Percentiles rank a stretch among this genome's conserved stretches.
Evolutionary conservation across 2,329 filamentous ascomycete species (phyloP).

Genomic region (Plenodomus tracheiphilus): DNA sequence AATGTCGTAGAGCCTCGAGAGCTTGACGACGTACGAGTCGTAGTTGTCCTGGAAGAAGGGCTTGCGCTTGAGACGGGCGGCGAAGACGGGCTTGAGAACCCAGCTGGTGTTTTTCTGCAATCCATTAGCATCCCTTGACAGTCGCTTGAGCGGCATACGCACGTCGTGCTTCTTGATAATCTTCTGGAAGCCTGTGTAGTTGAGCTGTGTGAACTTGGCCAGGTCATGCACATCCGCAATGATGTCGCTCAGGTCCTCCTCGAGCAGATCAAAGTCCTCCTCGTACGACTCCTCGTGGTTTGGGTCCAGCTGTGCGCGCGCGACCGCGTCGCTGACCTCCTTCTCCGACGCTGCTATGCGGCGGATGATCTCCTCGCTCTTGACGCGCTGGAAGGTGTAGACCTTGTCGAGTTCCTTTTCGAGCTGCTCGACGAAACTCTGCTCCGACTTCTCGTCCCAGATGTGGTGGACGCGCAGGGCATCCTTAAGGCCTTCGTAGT

Average conservation of each 20-base stretch:
- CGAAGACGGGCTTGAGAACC: slow-evolving; percentile 95
- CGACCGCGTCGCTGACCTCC: slow-evolving; percentile 87
- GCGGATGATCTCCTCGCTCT: slow-evolving; percentile 92
- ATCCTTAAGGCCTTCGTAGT: slow-evolving; percentile 90
- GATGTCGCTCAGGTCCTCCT: slow-evolving; percentile 94
- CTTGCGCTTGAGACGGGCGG: slow-evolving; percentile 88
- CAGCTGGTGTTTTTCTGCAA: slow-evolving; percentile 86
- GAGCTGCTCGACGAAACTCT: slow-evolving; percentile 80
- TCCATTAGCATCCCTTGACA: slow-evolving; percentile 17
- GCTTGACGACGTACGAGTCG: slow-evolving; percentile 90
- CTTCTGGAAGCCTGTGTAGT: slow-evolving; percentile 99
- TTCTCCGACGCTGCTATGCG: slow-evolving; percentile 85
- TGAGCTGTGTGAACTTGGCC: slow-evolving; percentile 96
- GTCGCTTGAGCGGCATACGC: slow-evolving; percentile 35
- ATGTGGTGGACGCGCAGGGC: slow-evolving; percentile 76
- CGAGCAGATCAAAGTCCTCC: slow-evolving; percentile 90
- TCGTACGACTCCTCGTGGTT: slow-evolving; percentile 63
- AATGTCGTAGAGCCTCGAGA: slow-evolving; percentile 93
- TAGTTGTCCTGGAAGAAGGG: slow-evolving; percentile 99
- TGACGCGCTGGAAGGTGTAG: slow-evolving; percentile 95
- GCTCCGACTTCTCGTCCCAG: slow-evolving; percentile 93
- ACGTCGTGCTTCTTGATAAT: slow-evolving; percentile 99
- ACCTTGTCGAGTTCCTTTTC: slow-evolving; percentile 96
- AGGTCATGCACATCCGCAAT: slow-evolving; percentile 98
- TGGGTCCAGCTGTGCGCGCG: slow-evolving; percentile 50